Evolutionary conservation across 2,329 filamentous ascomycete genomes (phyloP), one percentile per base, ranked within the genome.

Genomic region (Leptoxyphium fumago): DNA sequence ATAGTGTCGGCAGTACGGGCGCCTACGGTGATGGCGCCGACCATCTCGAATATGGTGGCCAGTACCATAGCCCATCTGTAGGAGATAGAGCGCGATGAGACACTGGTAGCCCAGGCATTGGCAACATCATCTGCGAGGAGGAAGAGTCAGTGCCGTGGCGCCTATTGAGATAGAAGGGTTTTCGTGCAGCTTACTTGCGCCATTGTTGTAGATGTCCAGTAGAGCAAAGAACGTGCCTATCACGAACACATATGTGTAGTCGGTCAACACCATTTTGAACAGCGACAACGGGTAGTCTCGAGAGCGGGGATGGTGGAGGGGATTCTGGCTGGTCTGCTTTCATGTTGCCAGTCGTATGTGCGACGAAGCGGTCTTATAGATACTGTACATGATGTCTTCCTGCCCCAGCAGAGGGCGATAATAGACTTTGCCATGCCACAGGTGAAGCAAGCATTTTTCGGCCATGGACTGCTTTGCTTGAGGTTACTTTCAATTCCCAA

Each of bases 191-290:
- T 42, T 46, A 56, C 54, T 69, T 51, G 67, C 67, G 67, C 74
- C 75, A 50, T 78, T 79, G 56, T 79, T 80, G 73, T 74, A 81
- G 43, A 76, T 76, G 58, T 80, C 77, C 36, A 81, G 71, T 56
- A 77, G 74, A 47, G 77, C 75, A 60, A 81, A 81, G 46, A 80
- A 70, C 43, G 73, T 75, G 61, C 73, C 76, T 43, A 80, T 71
- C 52, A 74, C 77, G 50, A 80, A 75, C 48, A 80, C 66, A 56
- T 79, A 80, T 60, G 77, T 71, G 49, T 71, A 80, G 53, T 80
- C 68, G 46, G 66, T 63, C 43, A 75, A 57, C 32, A 59, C 55
- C 50, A 53, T 56, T 53, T 60, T 63, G 45, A 26, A 26, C 4
- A 26, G 21, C 21, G 21, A 4, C 21, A 26, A 26, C 4, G 21